These are phyloP conservation scores for Tricharina praecox DNA, from an alignment of 495 filamentous ascomycete genomes.

Conservation along the genomic window DNA sequence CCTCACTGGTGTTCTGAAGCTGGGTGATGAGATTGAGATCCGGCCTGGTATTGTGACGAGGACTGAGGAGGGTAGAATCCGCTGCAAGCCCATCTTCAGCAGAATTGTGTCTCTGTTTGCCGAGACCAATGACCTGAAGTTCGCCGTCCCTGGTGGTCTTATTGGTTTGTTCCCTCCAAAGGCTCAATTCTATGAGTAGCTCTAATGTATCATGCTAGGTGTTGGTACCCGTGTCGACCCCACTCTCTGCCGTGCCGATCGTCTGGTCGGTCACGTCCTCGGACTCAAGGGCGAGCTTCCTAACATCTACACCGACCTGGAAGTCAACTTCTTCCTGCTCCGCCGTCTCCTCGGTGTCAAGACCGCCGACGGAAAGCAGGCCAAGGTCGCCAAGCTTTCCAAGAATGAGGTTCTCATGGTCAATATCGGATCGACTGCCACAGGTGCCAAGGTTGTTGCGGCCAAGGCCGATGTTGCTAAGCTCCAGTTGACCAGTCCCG, in stretches of 20 bases:
- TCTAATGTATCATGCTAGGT: conserved; percentile 32
- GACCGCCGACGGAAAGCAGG: conserved; percentile 95
- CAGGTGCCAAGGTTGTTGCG: conserved; percentile 82
- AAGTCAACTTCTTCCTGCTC: conserved; percentile 97
- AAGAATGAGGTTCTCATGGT: conserved; percentile 99
- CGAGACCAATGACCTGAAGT: conserved; percentile 93
- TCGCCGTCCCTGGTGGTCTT: conserved; percentile 88
- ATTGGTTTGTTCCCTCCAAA: conserved; percentile 36
- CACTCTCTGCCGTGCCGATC: conserved; percentile 93
- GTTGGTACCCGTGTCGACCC: conserved; percentile 95
- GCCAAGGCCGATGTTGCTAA: conserved; percentile 96
- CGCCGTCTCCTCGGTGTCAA: conserved; percentile 88
- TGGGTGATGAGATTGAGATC: conserved; percentile 96
- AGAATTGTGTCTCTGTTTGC: conserved; percentile 88
- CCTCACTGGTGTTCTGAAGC: conserved; percentile 82
- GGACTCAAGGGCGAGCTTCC: conserved; percentile 82
- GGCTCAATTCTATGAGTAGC: not conserved
- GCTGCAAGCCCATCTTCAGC: conserved; percentile 93
- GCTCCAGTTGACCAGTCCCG: conserved; percentile 68
- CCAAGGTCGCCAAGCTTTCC: conserved; percentile 89
- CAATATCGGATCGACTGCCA: conserved; percentile 94
- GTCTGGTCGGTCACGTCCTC: conserved; percentile 93
- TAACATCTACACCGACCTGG: conserved; percentile 89
- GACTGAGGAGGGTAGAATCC: conserved; percentile 81
- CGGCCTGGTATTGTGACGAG: conserved; percentile 87